Percentiles rank a stretch among this genome's conserved stretches.
These are phyloP conservation scores for Candida coleopterorum DNA, from an alignment of 805 yeast genomes.

Conservation along the genomic window DNA sequence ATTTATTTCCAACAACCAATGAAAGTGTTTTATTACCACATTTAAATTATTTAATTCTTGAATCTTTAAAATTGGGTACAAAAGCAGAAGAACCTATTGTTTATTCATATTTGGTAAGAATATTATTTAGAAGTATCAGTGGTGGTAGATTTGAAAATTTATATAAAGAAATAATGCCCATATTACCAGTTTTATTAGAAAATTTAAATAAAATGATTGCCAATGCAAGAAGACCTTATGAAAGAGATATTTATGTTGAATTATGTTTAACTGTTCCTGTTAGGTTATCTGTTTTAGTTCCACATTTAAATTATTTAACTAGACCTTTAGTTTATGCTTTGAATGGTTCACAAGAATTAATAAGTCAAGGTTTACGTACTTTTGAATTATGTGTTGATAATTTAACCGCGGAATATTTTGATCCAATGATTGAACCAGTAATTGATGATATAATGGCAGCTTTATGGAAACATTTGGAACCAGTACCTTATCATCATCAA, in stretches of 20 bases:
- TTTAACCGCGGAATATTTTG: constrained; percentile 92
- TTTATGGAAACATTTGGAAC: constrained; percentile 83
- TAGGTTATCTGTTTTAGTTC: constrained; percentile 85
- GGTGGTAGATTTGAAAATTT: constrained; percentile 94
- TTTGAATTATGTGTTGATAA: constrained; percentile 95
- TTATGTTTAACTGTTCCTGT: constrained; percentile 95
- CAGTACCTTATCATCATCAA: constrained; percentile 91
- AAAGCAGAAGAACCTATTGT: constrained; percentile 87
- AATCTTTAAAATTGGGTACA: constrained; percentile 73
- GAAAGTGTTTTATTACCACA: constrained; percentile 88
- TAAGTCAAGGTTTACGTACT: constrained; percentile 91
- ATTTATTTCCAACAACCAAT: constrained; percentile 79
- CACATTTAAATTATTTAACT: constrained; percentile 84
- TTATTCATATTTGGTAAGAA: constrained; percentile 82
- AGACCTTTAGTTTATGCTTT: constrained; percentile 88
- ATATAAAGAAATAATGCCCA: constrained; percentile 89
- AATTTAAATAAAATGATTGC: constrained; percentile 78
- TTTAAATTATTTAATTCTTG: constrained; percentile 73
- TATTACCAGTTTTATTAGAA: constrained; percentile 80
- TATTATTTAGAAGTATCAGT: constrained; percentile 88
- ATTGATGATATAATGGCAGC: constrained; percentile 93
- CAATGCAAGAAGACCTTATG: constrained; percentile 82
- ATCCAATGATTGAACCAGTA: constrained; percentile 95
- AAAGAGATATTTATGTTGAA: constrained; percentile 91
- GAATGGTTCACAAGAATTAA: constrained; percentile 85